These are phyloP conservation scores for Elsinoe arachidis DNA, from an alignment of 2,329 filamentous ascomycete species.

Conservation along the genomic window DNA sequence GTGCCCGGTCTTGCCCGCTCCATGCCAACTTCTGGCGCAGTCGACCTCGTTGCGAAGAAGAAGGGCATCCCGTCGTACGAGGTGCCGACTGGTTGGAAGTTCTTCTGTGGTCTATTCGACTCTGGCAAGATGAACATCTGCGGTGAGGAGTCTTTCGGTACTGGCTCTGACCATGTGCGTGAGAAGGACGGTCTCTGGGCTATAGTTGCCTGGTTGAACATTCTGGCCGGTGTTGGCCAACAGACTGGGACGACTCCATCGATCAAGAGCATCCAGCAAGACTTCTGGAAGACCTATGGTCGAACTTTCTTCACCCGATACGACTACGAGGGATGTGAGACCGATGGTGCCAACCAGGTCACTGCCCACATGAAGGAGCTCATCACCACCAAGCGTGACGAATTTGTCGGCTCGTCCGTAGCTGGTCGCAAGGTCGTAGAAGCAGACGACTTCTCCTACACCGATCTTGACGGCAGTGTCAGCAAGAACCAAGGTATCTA, in stretches of 20 bases:
- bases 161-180: slow-evolving; percentile 95
- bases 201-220: slow-evolving; percentile 95
- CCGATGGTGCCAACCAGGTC: slow-evolving; percentile 82
- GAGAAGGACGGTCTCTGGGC: slow-evolving; percentile 99
- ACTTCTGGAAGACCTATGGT: slow-evolving; percentile 95
- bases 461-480: slow-evolving; percentile 93
- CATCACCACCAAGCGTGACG: slow-evolving; percentile 56
- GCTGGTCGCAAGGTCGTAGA: slow-evolving; percentile 75
- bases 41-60: slow-evolving; percentile 91
- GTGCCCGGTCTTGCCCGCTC: slow-evolving; percentile 91
- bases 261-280: slow-evolving; percentile 91
- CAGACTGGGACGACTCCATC: slow-evolving; percentile 73
- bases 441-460: slow-evolving; percentile 96
- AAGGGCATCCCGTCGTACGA: slow-evolving; percentile 89
- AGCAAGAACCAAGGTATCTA: slow-evolving; percentile 94
- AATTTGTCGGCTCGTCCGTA: slow-evolving; percentile 79
- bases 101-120: slow-evolving; percentile 95
- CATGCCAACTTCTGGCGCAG: slow-evolving; percentile 94
- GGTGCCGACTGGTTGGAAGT: slow-evolving; percentile 98
- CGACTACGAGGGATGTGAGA: slow-evolving; percentile 94
- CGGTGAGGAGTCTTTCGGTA: slow-evolving; percentile 96
- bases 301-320: slow-evolving; percentile 99
- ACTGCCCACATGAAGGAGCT: slow-evolving; percentile 71
- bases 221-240: slow-evolving; percentile 87
- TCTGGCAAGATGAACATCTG: slow-evolving; percentile 95